Base-by-base conservation (phyloP, 179 eudicot species). In the Beta macrorhiza region DNA sequence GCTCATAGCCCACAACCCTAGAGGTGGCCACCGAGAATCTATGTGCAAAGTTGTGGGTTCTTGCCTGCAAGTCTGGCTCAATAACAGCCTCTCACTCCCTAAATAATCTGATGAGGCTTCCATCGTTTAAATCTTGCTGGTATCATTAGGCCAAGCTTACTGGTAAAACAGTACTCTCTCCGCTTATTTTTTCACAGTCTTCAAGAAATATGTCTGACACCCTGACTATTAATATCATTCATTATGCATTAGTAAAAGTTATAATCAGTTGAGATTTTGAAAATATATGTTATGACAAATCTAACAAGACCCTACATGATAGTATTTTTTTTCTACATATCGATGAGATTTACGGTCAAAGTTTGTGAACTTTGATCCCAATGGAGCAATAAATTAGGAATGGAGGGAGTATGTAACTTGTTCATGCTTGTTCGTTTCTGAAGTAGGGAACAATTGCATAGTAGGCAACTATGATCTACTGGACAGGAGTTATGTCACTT, bases 341-440 rank as follows among this genome's bases (percentile, higher is more conserved):
- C 42, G 2, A 37, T 37, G 42, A 37, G 42, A 37, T 37, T 37
- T 29, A 29, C 32, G 32, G 32, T 29, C 32, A 29, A 29, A 29
- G 32, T 29, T 29, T 29, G 32, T 29, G 32, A 29, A 37, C 42
- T 37, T 37, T 37, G 42, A 37, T 37, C 42, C 42, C 42, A 37
- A 37, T 37, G 42, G 42, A 37, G 42, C 42, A 37, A 37, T 37
- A 37, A 37, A 37, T 37, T 37, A 37, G 42, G 42, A 37, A 37
- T 37, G 2, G 42, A 37, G 42, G 42, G 42, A 37, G 42, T 37
- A 3, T 19, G 9, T 1, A n/a, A n/a, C 25, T 61, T 69, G 4
- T 37, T 45, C 32, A 10, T 74, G 47, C 78, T 79, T 79, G 68
- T 25, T 69, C 72, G 58, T 37, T 71, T 71, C 12, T 62, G 3